These are phyloP conservation scores for Clonostachys solani DNA, from an alignment of 2,329 filamentous ascomycete genomes.

Conservation along the genomic window DNA sequence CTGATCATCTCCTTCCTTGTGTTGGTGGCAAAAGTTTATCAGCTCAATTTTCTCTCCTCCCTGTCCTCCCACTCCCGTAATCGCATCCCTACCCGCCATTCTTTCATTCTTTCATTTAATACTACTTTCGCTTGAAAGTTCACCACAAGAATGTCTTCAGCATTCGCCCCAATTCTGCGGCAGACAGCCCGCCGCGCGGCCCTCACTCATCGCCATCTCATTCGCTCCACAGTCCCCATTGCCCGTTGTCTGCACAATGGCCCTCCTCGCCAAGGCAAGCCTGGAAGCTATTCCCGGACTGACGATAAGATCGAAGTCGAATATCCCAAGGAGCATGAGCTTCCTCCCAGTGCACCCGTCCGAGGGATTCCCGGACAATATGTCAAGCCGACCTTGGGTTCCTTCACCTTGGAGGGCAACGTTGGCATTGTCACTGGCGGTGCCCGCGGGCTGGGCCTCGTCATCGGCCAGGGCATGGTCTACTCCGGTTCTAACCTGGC, in stretches of 20 bases:
- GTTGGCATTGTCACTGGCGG: constrained; percentile 87
- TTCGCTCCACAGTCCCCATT: constrained; percentile 1
- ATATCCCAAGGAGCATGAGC: constrained; percentile 70
- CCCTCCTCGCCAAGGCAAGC: constrained; percentile 30
- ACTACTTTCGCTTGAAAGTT: too few species aligned
- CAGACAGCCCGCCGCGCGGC: constrained; percentile 16
- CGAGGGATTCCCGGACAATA: constrained; percentile 75
- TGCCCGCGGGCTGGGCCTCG: constrained; percentile 81
- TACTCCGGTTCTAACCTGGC: constrained; percentile 85
- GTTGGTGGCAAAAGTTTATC: too few species aligned
- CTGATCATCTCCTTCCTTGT: too few species aligned
- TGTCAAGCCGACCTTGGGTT: constrained; percentile 78
- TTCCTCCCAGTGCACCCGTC: constrained; percentile 68
- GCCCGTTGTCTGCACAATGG: constrained; percentile 20
- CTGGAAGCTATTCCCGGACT: constrained; percentile 72
- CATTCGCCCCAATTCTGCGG: constrained; percentile 17
- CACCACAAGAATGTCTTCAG: constrained; percentile 9
- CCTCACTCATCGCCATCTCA: constrained; percentile 3
- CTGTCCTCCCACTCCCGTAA: constrained; percentile 3
- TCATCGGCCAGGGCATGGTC: constrained; percentile 90
- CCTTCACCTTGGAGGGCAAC: constrained; percentile 81
- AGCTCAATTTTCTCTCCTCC: neutral
- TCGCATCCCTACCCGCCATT: too few species aligned
- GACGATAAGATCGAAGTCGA: constrained; percentile 74
- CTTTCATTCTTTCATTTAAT: too few species aligned